Conservation (phyloP, 2,329 filamentous ascomycete species). For the Ceratocystiopsis minuta region DNA sequence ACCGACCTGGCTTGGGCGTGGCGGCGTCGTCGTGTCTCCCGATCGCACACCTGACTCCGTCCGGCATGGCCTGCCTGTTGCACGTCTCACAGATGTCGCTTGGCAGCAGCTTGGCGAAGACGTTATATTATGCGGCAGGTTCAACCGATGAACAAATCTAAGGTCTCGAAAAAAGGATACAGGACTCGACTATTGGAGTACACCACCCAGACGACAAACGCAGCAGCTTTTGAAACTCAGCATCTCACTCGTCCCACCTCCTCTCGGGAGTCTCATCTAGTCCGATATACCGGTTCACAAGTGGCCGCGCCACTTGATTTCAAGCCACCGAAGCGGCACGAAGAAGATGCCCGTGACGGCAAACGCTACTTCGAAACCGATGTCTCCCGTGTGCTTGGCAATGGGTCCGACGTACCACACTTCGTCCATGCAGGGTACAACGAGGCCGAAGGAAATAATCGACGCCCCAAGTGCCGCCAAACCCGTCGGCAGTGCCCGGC, state of each 20-base stretch:
- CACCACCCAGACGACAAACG: too few relatives aligned
- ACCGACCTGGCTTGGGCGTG: conserved; percentile 73
- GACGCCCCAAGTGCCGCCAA: conserved; percentile 28
- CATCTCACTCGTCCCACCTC: too few relatives aligned
- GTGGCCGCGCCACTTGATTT: conserved; percentile 18
- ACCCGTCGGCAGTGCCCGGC: conserved; percentile 25
- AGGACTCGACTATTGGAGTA: background rate
- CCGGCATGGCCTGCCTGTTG: conserved; percentile 38
- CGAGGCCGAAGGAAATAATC: conserved; percentile 27
- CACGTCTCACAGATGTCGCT: conserved; percentile 45
- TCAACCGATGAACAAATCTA: conserved; percentile 5
- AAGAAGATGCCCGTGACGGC: conserved; percentile 29
- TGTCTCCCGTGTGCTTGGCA: conserved; percentile 40
- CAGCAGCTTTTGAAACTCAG: too few relatives aligned
- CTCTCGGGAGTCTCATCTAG: too few relatives aligned
- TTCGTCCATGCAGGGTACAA: conserved; percentile 42
- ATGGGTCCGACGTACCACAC: conserved; percentile 45
- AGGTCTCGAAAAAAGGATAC: too few relatives aligned
- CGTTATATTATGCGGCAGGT: conserved; percentile 57
- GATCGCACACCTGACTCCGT: conserved; percentile 31
- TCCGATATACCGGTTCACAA: conserved; percentile 8
- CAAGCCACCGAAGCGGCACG: conserved; percentile 26
- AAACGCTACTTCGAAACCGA: conserved; percentile 48
- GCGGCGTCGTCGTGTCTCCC: conserved; percentile 65
- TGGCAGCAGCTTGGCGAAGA: conserved; percentile 73